Base-by-base conservation (phyloP, 805 yeast genomes). In the Pichia paraexigua region DNA sequence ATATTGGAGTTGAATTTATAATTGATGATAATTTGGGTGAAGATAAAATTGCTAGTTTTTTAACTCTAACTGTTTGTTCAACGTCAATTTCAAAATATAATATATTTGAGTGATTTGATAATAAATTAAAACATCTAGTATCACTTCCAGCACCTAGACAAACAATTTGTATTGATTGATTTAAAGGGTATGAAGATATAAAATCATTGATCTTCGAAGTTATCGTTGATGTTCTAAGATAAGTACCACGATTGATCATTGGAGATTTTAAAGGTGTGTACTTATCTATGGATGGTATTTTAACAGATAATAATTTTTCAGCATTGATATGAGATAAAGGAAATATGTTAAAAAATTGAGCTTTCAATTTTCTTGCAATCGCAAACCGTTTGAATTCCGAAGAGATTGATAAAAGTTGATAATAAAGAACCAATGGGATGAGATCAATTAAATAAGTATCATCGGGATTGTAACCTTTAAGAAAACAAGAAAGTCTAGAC, bases 111-210 rank as follows among this genome's bases (percentile, higher is more conserved):
- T 67, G 48, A 6, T 63, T 45, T 8, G 68, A 60, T 41, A 85
- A 63, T 17, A 80, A 54, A 11, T 71, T 64, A 61, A 86, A 85
- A 17, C 77, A 74, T 49, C 92, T 63, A 0, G 94, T 84, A 59
- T 87, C 95, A 17, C 87, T 83, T 6, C 95, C 95, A 2, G 91
- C 83, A 0, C 95, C 95, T n/a, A 86, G 62, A 1, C 89, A 83
- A 1, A 87, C 67, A 17, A 86, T 74, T 60, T 85, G 84, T 17
- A 35, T 5, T n/a, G 39, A 10, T n/a, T 35, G 20, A n/a, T 35
- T n/a, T 35, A 20, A 7, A 4, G 39, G 39, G n/a, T 35, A 35
- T 8, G 39, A 35, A 4, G 39, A 35, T 35, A 35, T 17, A n/a
- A 80, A 82, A 21, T 63, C 58, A 2, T 71, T 63, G 3, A 82